phyloP scores from a whole-genome alignment of 306 rosid species.

The Mimosa bimucronata region DNA sequence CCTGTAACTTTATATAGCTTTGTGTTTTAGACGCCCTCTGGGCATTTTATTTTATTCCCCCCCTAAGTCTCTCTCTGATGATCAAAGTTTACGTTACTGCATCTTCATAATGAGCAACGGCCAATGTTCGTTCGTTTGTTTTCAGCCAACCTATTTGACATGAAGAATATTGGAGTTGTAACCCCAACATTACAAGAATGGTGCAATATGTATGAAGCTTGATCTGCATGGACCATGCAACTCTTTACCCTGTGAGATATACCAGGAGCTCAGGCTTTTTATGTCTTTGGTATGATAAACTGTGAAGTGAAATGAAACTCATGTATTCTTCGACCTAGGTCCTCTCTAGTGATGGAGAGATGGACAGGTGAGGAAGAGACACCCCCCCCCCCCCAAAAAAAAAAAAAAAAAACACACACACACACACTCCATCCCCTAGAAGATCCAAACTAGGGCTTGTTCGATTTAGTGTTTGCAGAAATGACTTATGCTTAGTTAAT shows the following conservation, averaged over 20 bases:
- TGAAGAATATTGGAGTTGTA: constrained; percentile 80
- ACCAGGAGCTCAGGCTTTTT: neutral
- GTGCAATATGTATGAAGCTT: constrained; percentile 47
- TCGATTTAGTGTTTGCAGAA: no score
- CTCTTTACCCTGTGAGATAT: neutral
- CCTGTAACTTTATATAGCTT: neutral
- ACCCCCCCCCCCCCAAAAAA: no score
- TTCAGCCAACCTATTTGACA: constrained; percentile 81
- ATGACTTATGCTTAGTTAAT: no score
- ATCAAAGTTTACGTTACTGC: neutral
- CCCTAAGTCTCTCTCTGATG: neutral
- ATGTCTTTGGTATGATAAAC: neutral
- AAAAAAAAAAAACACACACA: no score
- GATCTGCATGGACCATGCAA: constrained; percentile 37
- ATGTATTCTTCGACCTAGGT: neutral
- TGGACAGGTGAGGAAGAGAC: no score
- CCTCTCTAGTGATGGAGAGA: no score
- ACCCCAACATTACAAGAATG: constrained; percentile 68
- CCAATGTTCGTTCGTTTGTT: constrained; percentile 33
- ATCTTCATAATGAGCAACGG: neutral
- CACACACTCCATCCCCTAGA: no score
- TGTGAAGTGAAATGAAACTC: constrained; percentile 14
- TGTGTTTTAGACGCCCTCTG: constrained; percentile 23
- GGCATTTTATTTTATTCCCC: neutral
- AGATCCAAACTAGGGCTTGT: no score